These are phyloP conservation scores for Paraurostyla sp. DNA, from an alignment of 73 alveolate species.

Conservation along the genomic window DNA sequence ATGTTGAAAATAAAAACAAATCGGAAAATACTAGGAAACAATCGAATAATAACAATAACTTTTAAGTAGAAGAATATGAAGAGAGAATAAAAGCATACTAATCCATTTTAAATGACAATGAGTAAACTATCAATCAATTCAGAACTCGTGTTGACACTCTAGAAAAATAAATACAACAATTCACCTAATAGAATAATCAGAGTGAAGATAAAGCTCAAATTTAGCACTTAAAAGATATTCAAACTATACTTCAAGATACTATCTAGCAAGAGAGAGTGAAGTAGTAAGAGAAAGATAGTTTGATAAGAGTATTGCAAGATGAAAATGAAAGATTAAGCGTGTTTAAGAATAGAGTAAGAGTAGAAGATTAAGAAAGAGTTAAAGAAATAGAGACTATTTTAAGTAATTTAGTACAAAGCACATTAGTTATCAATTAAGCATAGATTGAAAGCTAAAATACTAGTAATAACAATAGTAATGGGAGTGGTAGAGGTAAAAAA, in stretches of 20 bases:
- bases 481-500: background rate
- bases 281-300: background rate
- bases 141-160: background rate
- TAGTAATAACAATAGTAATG: background rate
- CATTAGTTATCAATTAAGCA: too few relatives aligned
- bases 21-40: background rate
- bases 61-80: constrained; percentile 22
- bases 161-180: background rate
- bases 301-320: background rate
- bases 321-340: background rate
- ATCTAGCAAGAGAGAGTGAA: background rate
- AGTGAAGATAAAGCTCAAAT: too few relatives aligned
- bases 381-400: background rate
- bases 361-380: background rate
- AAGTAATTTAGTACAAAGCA: background rate
- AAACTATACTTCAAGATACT: background rate
- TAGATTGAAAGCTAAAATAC: too few relatives aligned
- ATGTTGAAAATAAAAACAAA: background rate
- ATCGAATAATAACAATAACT: background rate
- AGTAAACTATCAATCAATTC: background rate
- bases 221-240: background rate
- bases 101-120: constrained; percentile 4
- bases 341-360: background rate
- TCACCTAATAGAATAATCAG: too few relatives aligned
- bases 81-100: background rate